A percentile compares a stretch with the other conserved stretches of the same genome.
These are phyloP conservation scores for Trichoderma sp. DNA, from an alignment of 2,329 filamentous ascomycete genomes.

Conservation along the genomic window DNA sequence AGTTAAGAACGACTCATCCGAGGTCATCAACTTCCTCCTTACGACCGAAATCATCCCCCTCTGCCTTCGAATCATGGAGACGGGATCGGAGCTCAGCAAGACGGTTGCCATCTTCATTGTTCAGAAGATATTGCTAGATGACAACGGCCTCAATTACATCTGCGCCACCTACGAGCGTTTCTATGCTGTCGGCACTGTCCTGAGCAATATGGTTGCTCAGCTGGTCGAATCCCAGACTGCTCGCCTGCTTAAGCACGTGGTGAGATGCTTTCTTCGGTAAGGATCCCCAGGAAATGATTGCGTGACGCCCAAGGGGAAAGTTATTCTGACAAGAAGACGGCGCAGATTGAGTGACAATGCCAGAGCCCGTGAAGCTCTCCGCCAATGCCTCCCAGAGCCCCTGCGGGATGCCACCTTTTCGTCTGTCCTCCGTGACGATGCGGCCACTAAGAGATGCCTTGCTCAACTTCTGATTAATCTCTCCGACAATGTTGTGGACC, in stretches of 20 bases:
- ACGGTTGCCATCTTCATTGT: constrained; percentile 99
- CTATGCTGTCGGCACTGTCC: constrained; percentile 93
- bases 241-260: constrained; percentile 92
- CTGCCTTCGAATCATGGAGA: constrained; percentile 98
- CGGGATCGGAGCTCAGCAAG: constrained; percentile 95
- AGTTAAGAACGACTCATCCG: constrained; percentile 97
- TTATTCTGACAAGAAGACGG: constrained; percentile 22
- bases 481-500: constrained; percentile 75
- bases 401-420: constrained; percentile 98
- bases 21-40: constrained; percentile 97
- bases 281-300: constrained; percentile 27
- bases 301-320: background rate
- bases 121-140: constrained; percentile 96
- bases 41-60: constrained; percentile 98
- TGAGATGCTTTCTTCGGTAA: constrained; percentile 92
- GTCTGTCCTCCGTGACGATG: constrained; percentile 92
- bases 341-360: constrained; percentile 89
- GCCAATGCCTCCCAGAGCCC: constrained; percentile 96
- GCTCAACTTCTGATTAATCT: constrained; percentile 97
- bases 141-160: constrained; percentile 95
- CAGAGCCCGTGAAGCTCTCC: constrained; percentile 86
- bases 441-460: constrained; percentile 94
- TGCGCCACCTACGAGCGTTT: constrained; percentile 98
- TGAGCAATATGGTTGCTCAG: constrained; percentile 98
- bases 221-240: constrained; percentile 97